Evolutionary conservation across 2,329 filamentous ascomycete genomes (phyloP).

Genomic region (Colletotrichum agaves): DNA sequence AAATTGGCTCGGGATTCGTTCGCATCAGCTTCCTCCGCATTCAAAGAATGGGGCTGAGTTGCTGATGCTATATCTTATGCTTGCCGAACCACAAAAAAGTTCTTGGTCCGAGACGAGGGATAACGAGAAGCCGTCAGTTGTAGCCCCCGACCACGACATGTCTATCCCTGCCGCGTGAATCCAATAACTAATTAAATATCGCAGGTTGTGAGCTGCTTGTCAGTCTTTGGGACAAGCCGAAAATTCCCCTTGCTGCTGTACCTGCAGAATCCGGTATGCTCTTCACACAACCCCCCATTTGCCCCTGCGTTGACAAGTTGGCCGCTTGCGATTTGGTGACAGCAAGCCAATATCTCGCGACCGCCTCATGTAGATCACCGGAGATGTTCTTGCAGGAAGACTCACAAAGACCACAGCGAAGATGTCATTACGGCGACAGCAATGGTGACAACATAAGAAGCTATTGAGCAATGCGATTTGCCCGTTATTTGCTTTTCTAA

Average conservation of each 20-base stretch:
- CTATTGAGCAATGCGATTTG: not conserved
- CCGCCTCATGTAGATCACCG: no score
- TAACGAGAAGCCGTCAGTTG: not conserved
- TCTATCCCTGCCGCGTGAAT: conserved; percentile 12
- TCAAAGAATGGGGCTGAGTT: not conserved
- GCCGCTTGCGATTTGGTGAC: not conserved
- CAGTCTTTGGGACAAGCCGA: conserved; percentile 13
- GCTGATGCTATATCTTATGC: not conserved
- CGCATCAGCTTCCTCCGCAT: not conserved
- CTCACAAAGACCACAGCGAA: no score
- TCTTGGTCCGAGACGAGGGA: not conserved
- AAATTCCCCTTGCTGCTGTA: conserved; percentile 1
- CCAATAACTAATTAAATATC: not conserved
- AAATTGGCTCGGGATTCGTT: not conserved
- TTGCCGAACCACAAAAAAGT: not conserved
- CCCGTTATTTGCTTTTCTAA: not conserved
- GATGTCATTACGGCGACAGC: no score
- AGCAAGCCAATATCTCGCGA: not conserved
- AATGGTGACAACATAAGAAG: no score
- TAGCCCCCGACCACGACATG: not conserved
- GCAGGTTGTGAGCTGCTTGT: conserved; percentile 1
- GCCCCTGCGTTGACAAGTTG: not conserved
- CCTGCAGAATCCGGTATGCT: conserved; percentile 5
- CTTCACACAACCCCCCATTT: not conserved
- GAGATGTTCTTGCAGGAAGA: not conserved